phyloP scores from a whole-genome alignment of 1,139 yeast genomes.

The Scheffersomyces cryptocercus region DNA sequence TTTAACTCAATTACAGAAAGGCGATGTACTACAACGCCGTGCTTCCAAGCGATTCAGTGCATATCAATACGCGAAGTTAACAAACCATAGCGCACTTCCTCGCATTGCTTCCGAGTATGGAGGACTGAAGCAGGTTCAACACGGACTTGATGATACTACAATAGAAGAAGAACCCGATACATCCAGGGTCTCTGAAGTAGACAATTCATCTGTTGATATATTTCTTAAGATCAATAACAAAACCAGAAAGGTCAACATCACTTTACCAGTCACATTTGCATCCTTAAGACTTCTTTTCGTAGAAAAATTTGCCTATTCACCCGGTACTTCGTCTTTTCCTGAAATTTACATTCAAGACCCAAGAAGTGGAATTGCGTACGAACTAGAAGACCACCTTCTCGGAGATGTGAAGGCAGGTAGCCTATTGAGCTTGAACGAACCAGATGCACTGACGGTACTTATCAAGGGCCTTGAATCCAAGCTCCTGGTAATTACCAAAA shows the following conservation, averaged over 20 bases:
- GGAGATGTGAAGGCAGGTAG: constrained; percentile 62
- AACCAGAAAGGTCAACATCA: constrained; percentile 61
- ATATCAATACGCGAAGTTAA: constrained; percentile 81
- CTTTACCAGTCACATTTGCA: constrained; percentile 58
- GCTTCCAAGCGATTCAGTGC: constrained; percentile 94
- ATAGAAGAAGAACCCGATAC: not conserved
- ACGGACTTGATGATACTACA: not conserved
- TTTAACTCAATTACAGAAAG: constrained; percentile 72
- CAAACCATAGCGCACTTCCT: constrained; percentile 42
- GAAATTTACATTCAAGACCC: constrained; percentile 76
- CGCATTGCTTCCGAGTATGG: constrained; percentile 7
- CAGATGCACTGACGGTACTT: constrained; percentile 18
- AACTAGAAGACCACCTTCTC: constrained; percentile 70
- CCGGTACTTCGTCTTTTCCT: constrained; percentile 72
- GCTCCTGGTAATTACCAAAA: constrained; percentile 30
- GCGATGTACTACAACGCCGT: constrained; percentile 80
- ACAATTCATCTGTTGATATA: constrained; percentile 18
- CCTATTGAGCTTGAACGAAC: constrained; percentile 56
- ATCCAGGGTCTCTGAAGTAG: not conserved
- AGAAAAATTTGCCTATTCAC: constrained; percentile 84
- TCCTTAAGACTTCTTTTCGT: constrained; percentile 74
- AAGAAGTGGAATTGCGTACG: constrained; percentile 63
- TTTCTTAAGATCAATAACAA: constrained; percentile 59
- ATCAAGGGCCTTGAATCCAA: constrained; percentile 26
- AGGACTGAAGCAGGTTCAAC: not conserved